Evolutionary conservation across 108 stramenopile species (phyloP).

Genomic region (Fistulifera pelliculosa): DNA sequence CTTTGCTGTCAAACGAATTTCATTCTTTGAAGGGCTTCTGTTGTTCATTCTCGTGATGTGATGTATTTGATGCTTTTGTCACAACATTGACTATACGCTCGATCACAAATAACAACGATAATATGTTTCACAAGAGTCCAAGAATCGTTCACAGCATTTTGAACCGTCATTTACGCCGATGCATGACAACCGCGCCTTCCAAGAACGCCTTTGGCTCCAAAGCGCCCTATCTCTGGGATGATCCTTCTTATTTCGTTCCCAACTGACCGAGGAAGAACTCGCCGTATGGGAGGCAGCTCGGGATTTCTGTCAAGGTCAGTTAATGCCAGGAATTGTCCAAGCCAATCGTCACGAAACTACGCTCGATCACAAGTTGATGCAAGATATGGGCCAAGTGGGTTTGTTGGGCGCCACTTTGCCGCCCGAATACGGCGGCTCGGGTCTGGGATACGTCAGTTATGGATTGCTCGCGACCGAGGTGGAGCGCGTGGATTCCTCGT

Average conservation of each 20-base stretch:
- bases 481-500: slow-evolving; percentile 84
- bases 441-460: slow-evolving; percentile 82
- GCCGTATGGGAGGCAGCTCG: slow-evolving; percentile 46
- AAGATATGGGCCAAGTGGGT: slow-evolving; percentile 85
- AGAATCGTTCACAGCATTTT: too few relatives aligned
- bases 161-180: too few relatives aligned
- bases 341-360: slow-evolving; percentile 79
- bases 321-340: slow-evolving; percentile 65
- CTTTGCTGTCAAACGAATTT: too few relatives aligned
- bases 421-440: slow-evolving; percentile 73
- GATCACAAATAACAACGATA: too few relatives aligned
- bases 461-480: slow-evolving; percentile 86
- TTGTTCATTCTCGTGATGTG: too few relatives aligned
- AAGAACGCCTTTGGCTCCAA: slow-evolving; percentile 17
- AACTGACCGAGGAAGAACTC: slow-evolving; percentile 39
- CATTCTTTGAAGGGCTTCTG: too few relatives aligned
- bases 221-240: slow-evolving; percentile 31
- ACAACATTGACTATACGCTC: too few relatives aligned
- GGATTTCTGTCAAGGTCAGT: slow-evolving; percentile 69
- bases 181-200: too few relatives aligned
- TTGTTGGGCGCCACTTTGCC: slow-evolving; percentile 84
- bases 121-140: too few relatives aligned
- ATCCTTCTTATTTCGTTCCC: slow-evolving; percentile 29
- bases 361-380: slow-evolving; percentile 68
- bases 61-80: too few relatives aligned